Evolutionary conservation across 169 alveolate species (phyloP).

Genomic region (Plasmodium cynomolgi): DNA sequence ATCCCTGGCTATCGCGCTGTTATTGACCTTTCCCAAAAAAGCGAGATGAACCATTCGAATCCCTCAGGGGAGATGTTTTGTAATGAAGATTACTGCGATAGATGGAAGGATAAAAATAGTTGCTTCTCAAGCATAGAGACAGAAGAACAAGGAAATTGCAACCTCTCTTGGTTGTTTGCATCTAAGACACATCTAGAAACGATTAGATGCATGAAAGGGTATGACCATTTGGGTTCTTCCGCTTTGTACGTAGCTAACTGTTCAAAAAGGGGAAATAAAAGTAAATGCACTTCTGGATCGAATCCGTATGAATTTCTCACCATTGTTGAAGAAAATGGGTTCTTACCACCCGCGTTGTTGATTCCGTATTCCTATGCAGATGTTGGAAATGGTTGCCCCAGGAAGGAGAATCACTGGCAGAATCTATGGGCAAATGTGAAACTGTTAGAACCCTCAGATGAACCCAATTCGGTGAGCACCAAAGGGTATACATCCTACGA

Average conservation of each 20-base stretch:
- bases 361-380: neutral
- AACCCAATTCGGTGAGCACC: neutral
- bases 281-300: neutral
- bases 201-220: slow-evolving; percentile 12
- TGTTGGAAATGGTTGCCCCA: slow-evolving; percentile 7
- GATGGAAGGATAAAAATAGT: neutral
- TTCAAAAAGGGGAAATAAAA: neutral
- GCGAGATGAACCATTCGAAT: neutral
- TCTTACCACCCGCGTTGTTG: neutral
- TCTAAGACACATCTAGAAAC: slow-evolving; percentile 17
- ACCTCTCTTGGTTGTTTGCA: slow-evolving; percentile 18
- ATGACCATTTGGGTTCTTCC: neutral
- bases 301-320: slow-evolving; percentile 17
- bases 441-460: neutral
- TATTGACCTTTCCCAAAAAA: neutral
- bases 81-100: slow-evolving; percentile 3
- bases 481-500: slow-evolving; percentile 7
- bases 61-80: neutral
- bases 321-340: neutral
- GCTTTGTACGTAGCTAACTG: slow-evolving; percentile 25
- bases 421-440: neutral
- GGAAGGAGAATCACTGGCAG: neutral
- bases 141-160: slow-evolving; percentile 22
- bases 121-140: neutral
- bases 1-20: neutral